Evolutionary conservation across 2,329 filamentous ascomycete species (phyloP).

Genomic region (Epichloe uncinata): DNA sequence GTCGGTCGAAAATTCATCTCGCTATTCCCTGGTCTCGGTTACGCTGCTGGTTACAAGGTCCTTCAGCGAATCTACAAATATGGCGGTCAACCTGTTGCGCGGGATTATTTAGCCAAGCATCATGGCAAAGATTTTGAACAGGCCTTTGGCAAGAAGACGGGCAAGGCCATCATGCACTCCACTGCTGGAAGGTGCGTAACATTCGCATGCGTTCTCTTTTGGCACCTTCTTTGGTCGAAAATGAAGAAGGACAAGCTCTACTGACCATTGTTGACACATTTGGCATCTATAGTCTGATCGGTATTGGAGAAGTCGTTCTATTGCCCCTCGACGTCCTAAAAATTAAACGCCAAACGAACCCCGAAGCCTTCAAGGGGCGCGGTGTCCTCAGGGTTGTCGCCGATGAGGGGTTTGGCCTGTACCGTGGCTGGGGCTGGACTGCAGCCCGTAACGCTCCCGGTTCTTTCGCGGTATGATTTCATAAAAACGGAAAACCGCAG

Average conservation of each 20-base stretch:
- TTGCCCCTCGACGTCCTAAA: slow-evolving; percentile 94
- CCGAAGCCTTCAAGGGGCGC: slow-evolving; percentile 90
- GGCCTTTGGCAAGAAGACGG: slow-evolving; percentile 89
- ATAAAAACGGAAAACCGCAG: neutral
- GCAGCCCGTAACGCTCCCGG: slow-evolving; percentile 93
- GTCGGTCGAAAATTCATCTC: slow-evolving; percentile 74
- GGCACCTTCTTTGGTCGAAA: neutral
- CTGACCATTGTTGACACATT: neutral
- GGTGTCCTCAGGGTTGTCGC: slow-evolving; percentile 79
- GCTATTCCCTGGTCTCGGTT: slow-evolving; percentile 91
- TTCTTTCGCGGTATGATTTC: slow-evolving; percentile 73
- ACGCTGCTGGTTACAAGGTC: slow-evolving; percentile 95
- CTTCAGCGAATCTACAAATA: slow-evolving; percentile 98
- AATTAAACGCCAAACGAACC: slow-evolving; percentile 99
- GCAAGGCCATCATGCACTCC: slow-evolving; percentile 96
- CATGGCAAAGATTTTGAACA: slow-evolving; percentile 74
- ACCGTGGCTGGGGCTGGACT: slow-evolving; percentile 95
- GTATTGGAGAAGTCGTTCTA: slow-evolving; percentile 92
- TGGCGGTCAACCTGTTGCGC: slow-evolving; percentile 87
- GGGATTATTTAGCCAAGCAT: slow-evolving; percentile 73
- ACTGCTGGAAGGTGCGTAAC: slow-evolving; percentile 66
- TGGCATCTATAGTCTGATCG: slow-evolving; percentile 54
- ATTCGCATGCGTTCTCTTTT: neutral
- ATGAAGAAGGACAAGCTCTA: too few species aligned
- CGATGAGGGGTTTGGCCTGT: slow-evolving; percentile 91